A percentile compares a stretch with the other conserved stretches of the same genome.
Conservation (phyloP, 2,329 filamentous ascomycete species). For the Epichloe uncinata region DNA sequence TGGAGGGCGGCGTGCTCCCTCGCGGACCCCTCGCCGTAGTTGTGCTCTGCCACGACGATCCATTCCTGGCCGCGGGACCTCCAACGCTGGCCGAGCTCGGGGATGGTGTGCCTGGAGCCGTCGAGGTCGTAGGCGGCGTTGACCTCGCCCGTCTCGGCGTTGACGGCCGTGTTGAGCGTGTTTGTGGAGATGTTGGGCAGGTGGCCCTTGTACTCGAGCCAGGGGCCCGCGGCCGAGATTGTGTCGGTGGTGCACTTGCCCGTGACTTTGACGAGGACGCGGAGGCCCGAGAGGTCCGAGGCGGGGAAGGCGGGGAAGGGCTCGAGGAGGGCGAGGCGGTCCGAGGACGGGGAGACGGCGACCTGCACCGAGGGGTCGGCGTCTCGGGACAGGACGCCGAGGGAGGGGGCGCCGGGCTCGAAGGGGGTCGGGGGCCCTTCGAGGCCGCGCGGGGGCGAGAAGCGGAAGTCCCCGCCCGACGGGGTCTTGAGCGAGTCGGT, state of each 20-base stretch:
- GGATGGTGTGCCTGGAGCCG: constrained; percentile 63
- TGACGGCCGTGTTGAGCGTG: constrained; percentile 89
- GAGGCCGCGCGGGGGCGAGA: constrained; percentile 63
- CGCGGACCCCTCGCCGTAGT: constrained; percentile 87
- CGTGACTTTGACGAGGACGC: constrained; percentile 88
- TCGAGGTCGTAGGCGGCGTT: constrained; percentile 84
- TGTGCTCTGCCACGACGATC: constrained; percentile 95
- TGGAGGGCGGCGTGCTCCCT: constrained; percentile 84
- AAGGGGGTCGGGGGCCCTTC: constrained; percentile 56
- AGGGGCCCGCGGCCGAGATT: constrained; percentile 91
- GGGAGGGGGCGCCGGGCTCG: constrained; percentile 56
- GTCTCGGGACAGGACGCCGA: constrained; percentile 58
- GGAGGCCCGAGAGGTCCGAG: constrained; percentile 60
- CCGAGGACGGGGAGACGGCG: constrained; percentile 73
- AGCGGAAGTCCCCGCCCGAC: constrained; percentile 71
- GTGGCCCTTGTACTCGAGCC: constrained; percentile 99
- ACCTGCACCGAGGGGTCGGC: constrained; percentile 61
- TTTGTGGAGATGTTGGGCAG: constrained; percentile 96
- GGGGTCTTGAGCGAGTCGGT: constrained; percentile 76
- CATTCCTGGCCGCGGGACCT: constrained; percentile 62
- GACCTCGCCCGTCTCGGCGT: constrained; percentile 82
- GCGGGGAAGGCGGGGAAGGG: constrained; percentile 77
- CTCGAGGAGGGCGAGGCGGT: constrained; percentile 79
- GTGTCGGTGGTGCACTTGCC: constrained; percentile 99
- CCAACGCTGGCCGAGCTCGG: constrained; percentile 77